Evolutionary conservation across 1,139 yeast genomes (phyloP).

Genomic region (Taphrina confusa): DNA sequence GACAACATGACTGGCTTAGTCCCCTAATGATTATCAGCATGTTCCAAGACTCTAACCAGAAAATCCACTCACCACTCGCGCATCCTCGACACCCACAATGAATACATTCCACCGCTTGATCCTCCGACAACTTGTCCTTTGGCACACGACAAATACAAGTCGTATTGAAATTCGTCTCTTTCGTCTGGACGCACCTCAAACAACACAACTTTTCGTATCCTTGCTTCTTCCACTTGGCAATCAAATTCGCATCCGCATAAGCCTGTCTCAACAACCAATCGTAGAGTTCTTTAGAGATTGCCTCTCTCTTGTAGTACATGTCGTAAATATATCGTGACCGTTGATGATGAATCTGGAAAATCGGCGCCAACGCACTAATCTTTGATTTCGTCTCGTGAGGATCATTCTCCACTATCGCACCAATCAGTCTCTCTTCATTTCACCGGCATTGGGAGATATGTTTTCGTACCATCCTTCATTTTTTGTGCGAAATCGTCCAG

Average conservation of each 20-base stretch:
- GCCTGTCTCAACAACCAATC: conserved; percentile 72
- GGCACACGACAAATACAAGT: conserved; percentile 90
- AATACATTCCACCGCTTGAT: conserved; percentile 59
- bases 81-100: conserved; percentile 92
- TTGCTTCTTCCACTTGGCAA: conserved; percentile 57
- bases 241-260: conserved; percentile 67
- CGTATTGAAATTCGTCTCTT: conserved; percentile 46
- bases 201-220: conserved; percentile 91
- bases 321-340: conserved; percentile 75
- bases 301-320: conserved; percentile 66
- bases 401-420: conserved; percentile 35
- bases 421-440: not conserved
- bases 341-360: conserved; percentile 69
- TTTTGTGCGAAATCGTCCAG: conserved; percentile 62
- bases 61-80: conserved; percentile 74
- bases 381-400: conserved; percentile 47
- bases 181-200: conserved; percentile 69
- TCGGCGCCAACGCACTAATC: conserved; percentile 69
- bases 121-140: conserved; percentile 50
- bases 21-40: too few relatives aligned
- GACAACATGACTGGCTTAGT: too few relatives aligned
- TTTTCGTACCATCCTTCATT: conserved; percentile 53
- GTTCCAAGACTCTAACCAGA: too few relatives aligned
- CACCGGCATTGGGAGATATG: conserved; percentile 47
- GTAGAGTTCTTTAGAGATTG: conserved; percentile 68